Evolutionary conservation across 805 yeast species (phyloP).

Genomic region (Saccharomycopsis sp.): DNA sequence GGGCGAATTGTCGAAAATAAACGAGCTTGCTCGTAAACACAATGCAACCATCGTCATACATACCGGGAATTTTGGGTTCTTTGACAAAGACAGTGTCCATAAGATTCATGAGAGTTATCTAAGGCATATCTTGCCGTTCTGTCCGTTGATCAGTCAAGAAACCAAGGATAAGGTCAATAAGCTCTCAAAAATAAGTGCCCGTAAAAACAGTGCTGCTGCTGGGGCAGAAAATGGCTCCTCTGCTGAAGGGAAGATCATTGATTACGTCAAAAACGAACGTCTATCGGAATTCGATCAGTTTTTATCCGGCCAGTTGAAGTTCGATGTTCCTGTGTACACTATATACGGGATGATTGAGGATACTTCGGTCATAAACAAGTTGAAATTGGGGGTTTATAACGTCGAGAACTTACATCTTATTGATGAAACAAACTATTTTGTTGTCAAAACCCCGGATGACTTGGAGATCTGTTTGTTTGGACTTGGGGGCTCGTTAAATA

Average conservation of each 20-base stretch:
- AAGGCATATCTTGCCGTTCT: constrained; percentile 61
- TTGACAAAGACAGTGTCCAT: constrained; percentile 50
- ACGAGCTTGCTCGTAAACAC: constrained; percentile 41
- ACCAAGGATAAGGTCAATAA: constrained; percentile 46
- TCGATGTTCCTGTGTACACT: constrained; percentile 63
- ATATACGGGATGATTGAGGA: constrained; percentile 77
- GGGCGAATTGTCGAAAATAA: constrained; percentile 45
- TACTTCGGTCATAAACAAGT: constrained; percentile 55
- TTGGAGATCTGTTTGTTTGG: constrained; percentile 54
- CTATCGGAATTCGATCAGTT: constrained; percentile 49
- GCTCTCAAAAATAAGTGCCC: constrained; percentile 41
- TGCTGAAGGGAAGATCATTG: constrained; percentile 29
- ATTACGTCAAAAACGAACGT: constrained; percentile 30
- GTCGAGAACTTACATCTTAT: constrained; percentile 55
- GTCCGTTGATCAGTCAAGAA: constrained; percentile 47
- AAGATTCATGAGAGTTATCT: constrained; percentile 51
- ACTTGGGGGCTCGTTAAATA: constrained; percentile 63
- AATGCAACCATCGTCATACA: constrained; percentile 52
- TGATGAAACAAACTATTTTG: constrained; percentile 49
- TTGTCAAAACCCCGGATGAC: constrained; percentile 36
- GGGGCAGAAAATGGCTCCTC: not conserved
- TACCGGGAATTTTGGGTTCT: constrained; percentile 77
- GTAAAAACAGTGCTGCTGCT: constrained; percentile 34
- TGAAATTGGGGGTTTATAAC: constrained; percentile 45
- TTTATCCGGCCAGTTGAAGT: constrained; percentile 35